phyloP scores from a whole-genome alignment of 805 yeast species.

The Pichia paraexigua region DNA sequence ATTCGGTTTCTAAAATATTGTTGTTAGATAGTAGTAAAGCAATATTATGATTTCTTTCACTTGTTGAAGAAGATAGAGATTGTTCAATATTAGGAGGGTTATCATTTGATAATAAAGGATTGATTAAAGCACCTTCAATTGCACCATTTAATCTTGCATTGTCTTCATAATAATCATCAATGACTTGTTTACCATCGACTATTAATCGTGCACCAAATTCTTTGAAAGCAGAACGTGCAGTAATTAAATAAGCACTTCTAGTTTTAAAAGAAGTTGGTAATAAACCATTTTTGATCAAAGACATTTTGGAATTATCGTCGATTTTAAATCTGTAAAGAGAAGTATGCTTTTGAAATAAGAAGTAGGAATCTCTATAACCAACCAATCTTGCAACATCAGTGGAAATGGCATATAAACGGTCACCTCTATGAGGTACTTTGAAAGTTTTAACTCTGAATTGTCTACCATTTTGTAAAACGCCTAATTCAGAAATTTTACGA shows the following conservation, averaged over 20 bases:
- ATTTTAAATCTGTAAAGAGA: conserved; percentile 66
- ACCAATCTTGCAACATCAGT: conserved; percentile 95
- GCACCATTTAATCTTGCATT: conserved; percentile 50
- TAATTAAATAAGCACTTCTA: conserved; percentile 78
- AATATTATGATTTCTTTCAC: conserved; percentile 7
- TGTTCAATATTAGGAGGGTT: conserved; percentile 16
- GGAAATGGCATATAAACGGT: conserved; percentile 75
- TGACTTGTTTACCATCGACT: conserved; percentile 68
- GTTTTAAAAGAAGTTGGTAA: conserved; percentile 89
- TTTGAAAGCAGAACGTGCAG: conserved; percentile 81
- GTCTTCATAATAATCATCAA: conserved; percentile 84
- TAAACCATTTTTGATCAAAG: conserved; percentile 69
- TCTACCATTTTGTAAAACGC: conserved; percentile 65
- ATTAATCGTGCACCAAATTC: conserved; percentile 89
- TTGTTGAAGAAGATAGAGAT: background rate
- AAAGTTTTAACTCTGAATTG: conserved; percentile 66
- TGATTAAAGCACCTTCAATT: conserved; percentile 52
- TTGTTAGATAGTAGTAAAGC: conserved; percentile 5
- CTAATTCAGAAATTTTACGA: conserved; percentile 57
- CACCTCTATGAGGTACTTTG: conserved; percentile 57
- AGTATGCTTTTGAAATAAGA: conserved; percentile 80
- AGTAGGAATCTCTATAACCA: conserved; percentile 87
- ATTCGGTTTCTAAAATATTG: conserved; percentile 14
- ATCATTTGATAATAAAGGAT: conserved; percentile 14
- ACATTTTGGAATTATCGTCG: conserved; percentile 71